Conservation (phyloP, 2,329 filamentous ascomycete species). For the Claviceps humidiphila region DNA sequence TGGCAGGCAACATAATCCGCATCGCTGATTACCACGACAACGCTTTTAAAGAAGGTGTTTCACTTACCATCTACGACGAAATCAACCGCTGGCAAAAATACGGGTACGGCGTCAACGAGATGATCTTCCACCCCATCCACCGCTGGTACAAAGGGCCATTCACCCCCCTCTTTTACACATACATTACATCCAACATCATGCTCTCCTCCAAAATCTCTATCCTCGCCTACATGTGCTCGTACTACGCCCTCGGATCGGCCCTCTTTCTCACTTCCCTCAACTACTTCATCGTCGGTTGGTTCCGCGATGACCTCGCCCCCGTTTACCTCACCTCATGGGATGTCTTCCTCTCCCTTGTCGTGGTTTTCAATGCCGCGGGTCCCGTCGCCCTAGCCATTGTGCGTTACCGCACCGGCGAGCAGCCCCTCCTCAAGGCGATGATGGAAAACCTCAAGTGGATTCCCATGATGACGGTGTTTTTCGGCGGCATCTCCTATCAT, state of each 20-base stretch:
- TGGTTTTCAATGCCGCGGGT: slow-evolving; percentile 51
- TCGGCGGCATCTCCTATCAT: slow-evolving; percentile 30
- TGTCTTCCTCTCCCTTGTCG: slow-evolving; percentile 47
- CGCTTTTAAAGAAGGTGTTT: slow-evolving; percentile 63
- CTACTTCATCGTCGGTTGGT: slow-evolving; percentile 61
- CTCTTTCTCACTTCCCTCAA: slow-evolving; percentile 55
- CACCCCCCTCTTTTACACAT: slow-evolving; percentile 48
- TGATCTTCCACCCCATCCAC: slow-evolving; percentile 54
- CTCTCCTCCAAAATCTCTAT: slow-evolving; percentile 58
- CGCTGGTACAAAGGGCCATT: slow-evolving; percentile 53
- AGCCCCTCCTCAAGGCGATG: slow-evolving; percentile 28
- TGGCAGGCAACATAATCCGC: slow-evolving; percentile 52
- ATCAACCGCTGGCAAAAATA: slow-evolving; percentile 63
- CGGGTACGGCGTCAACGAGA: slow-evolving; percentile 57
- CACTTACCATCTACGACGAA: slow-evolving; percentile 60
- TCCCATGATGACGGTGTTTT: slow-evolving; percentile 35
- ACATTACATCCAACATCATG: slow-evolving; percentile 47
- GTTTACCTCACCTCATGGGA: slow-evolving; percentile 57
- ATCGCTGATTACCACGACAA: slow-evolving; percentile 55
- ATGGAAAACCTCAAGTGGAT: slow-evolving; percentile 46
- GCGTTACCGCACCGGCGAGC: slow-evolving; percentile 46
- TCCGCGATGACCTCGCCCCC: slow-evolving; percentile 51
- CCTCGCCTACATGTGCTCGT: slow-evolving; percentile 56
- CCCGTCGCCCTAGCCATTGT: slow-evolving; percentile 48
- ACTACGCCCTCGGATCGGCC: slow-evolving; percentile 57